Evolutionary conservation across 2,329 filamentous ascomycete genomes (phyloP).

Genomic region (Aspergillus amoenus): DNA sequence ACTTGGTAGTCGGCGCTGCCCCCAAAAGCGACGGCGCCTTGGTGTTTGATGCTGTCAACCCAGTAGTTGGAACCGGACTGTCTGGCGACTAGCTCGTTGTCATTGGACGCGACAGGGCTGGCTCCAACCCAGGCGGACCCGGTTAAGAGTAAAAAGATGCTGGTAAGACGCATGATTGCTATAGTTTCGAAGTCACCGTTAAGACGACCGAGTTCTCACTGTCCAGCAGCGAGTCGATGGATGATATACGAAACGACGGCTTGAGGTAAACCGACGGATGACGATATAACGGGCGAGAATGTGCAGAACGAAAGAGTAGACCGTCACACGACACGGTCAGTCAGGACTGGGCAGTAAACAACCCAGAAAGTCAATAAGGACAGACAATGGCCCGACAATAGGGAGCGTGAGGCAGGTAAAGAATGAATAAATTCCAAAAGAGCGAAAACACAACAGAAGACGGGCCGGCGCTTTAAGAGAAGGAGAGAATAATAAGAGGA

Average conservation of each 20-base stretch:
- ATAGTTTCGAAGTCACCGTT: slow-evolving; percentile 22
- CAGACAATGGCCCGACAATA: neutral
- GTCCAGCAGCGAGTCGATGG: slow-evolving; percentile 28
- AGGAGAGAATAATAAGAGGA: neutral
- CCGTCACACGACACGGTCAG: slow-evolving; percentile 17
- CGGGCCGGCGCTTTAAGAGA: slow-evolving; percentile 5
- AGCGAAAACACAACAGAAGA: slow-evolving; percentile 7
- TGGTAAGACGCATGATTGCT: slow-evolving; percentile 28
- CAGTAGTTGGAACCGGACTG: slow-evolving; percentile 60
- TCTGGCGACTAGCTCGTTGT: slow-evolving; percentile 12
- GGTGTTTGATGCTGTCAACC: slow-evolving; percentile 67
- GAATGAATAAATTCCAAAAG: slow-evolving; percentile 11
- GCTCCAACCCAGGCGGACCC: slow-evolving; percentile 20
- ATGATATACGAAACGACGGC: slow-evolving; percentile 9
- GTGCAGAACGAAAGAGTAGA: neutral
- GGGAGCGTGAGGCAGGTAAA: neutral
- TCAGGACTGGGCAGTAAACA: neutral
- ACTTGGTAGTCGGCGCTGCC: slow-evolving; percentile 61
- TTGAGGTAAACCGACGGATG: slow-evolving; percentile 11
- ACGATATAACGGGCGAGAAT: neutral
- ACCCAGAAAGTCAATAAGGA: slow-evolving; percentile 8
- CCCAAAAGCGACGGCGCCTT: slow-evolving; percentile 67
- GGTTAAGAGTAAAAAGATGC: slow-evolving; percentile 31
- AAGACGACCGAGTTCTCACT: slow-evolving; percentile 23
- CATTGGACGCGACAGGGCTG: slow-evolving; percentile 25